Percentiles rank a stretch among this genome's conserved stretches.
Conservation (phyloP, 345 rosid species). For the Euphorbia peplus region DNA sequence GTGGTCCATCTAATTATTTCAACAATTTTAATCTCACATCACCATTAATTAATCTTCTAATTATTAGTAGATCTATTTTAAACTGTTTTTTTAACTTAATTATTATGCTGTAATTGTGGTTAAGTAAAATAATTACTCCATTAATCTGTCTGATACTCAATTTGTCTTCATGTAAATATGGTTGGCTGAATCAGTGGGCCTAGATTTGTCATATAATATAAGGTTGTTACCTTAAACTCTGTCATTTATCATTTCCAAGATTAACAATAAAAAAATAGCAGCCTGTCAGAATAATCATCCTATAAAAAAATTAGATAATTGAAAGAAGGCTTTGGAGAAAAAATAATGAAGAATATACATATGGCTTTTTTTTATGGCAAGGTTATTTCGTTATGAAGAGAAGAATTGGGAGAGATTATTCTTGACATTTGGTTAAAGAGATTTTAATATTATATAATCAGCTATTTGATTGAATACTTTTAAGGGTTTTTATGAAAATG, state of each 20-base stretch:
- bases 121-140: neutral
- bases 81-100: neutral
- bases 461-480: too few species aligned
- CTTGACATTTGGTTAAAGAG: too few species aligned
- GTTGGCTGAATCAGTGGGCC: neutral
- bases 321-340: too few species aligned
- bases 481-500: too few species aligned
- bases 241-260: neutral
- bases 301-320: too few species aligned
- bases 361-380: too few species aligned
- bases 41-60: neutral
- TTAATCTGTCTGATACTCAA: too few species aligned
- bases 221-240: constrained; percentile 7
- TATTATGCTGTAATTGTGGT: neutral
- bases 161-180: neutral
- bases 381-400: too few species aligned
- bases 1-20: constrained; percentile 7
- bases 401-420: too few species aligned
- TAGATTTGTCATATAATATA: constrained; percentile 1
- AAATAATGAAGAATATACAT: too few species aligned
- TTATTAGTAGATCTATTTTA: neutral
- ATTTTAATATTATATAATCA: too few species aligned
- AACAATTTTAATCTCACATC: neutral
- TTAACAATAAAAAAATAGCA: neutral
- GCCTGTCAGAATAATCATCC: too few species aligned